Evolutionary conservation across 495 filamentous ascomycete genomes (phyloP).

Genomic region (Bathelium albidoporum): DNA sequence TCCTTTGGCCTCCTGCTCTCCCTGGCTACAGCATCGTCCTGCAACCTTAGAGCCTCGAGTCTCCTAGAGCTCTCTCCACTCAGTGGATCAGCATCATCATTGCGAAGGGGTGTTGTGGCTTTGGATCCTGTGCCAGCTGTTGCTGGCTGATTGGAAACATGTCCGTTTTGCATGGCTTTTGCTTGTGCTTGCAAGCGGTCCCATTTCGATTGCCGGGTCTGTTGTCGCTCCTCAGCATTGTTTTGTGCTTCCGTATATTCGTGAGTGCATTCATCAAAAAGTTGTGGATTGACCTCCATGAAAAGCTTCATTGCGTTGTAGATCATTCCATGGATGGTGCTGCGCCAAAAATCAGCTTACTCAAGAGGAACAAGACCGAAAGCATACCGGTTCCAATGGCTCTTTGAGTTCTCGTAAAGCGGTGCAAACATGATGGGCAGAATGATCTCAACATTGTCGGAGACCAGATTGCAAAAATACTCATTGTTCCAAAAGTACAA

Average conservation of each 20-base stretch:
- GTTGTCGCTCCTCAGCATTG: conserved; percentile 66
- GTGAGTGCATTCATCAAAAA: conserved; percentile 97
- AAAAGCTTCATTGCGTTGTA: conserved; percentile 99
- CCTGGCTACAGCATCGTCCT: conserved; percentile 50
- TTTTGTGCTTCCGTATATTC: conserved; percentile 97
- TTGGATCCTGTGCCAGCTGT: conserved; percentile 33
- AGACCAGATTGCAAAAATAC: conserved; percentile 99
- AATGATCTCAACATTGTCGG: conserved; percentile 97
- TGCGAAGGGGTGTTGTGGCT: conserved; percentile 42
- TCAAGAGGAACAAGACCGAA: background rate
- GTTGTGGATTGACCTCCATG: conserved; percentile 98
- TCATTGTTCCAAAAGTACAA: conserved; percentile 99
- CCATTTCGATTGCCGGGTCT: conserved; percentile 72
- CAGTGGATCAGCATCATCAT: conserved; percentile 61
- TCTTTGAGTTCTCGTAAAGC: conserved; percentile 97
- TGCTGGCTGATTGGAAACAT: conserved; percentile 19
- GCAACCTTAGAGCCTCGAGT: conserved; percentile 72
- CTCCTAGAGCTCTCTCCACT: conserved; percentile 76
- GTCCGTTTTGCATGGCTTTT: conserved; percentile 50
- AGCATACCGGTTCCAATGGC: conserved; percentile 90
- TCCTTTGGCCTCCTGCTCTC: conserved; percentile 42
- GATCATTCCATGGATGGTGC: conserved; percentile 99
- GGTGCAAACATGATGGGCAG: conserved; percentile 99
- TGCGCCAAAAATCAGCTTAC: conserved; percentile 28
- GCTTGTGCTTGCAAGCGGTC: conserved; percentile 73